phyloP scores from a whole-genome alignment of 2,329 filamentous ascomycete genomes.

The Fusarium papillatum region DNA sequence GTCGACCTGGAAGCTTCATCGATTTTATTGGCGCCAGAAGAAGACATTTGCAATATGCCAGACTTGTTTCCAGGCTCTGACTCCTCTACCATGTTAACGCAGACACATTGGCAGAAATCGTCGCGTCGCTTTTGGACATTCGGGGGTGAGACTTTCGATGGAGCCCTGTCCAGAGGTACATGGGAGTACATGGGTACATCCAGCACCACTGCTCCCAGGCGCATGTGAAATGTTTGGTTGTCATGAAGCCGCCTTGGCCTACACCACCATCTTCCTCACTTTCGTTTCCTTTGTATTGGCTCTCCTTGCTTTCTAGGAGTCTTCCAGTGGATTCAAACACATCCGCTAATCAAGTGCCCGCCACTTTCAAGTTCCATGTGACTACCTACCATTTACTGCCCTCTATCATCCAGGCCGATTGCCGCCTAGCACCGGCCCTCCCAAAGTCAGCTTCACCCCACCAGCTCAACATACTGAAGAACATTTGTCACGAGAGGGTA shows the following conservation, averaged over 20 bases:
- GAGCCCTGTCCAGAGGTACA: background rate
- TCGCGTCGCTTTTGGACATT: background rate
- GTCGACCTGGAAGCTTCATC: too few relatives aligned
- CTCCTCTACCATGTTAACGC: background rate
- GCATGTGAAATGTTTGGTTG: background rate
- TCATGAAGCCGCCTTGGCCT: too few relatives aligned
- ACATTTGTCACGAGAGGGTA: background rate
- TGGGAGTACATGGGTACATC: background rate
- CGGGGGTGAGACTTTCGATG: background rate
- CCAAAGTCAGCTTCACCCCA: background rate
- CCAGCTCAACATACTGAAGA: background rate
- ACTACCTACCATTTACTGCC: too few relatives aligned
- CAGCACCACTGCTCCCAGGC: background rate
- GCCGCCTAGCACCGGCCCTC: background rate
- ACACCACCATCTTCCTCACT: background rate
- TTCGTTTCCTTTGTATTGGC: background rate
- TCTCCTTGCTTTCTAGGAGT: background rate
- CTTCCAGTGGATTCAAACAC: background rate
- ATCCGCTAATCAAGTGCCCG: background rate
- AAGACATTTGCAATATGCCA: background rate
- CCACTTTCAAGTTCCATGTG: too few relatives aligned
- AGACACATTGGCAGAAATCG: background rate
- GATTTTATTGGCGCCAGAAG: rapidly evolving
- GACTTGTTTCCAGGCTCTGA: background rate
- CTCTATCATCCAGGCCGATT: background rate